Evolutionary conservation across 768 basidiomycete species (phyloP), one percentile per base, ranked within the genome.

Genomic region (Suillus luteus): DNA sequence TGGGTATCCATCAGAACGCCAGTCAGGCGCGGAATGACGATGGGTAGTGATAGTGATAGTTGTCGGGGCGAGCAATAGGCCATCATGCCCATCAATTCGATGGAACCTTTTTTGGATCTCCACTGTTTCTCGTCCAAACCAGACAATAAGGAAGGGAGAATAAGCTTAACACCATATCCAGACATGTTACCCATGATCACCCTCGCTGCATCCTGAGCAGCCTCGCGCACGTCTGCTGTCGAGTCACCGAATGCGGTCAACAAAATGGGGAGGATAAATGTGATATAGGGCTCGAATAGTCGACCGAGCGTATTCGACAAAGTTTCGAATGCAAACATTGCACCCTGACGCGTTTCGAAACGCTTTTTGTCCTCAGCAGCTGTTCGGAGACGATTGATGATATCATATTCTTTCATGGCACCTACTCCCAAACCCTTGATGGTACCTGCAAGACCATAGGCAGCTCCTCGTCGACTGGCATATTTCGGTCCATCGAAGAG

Each of bases 101-200:
- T 98, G 8, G 96, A 96, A 2, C 96, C 97, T 75, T 93, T 93
- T 80, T 99, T 99, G 1, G 95, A 93, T 15, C 97, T 84, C 97
- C 97, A 99, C 71, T 99, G 96, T 73, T 96, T 98, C 75, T 99
- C 97, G 68, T 99, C 96, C 59, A 99, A 79, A 27, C 95, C 96
- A 44, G 89, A 89, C 11, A 99, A 82, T 24, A 99, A 75, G 2
- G 91, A 90, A 0, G 97, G 96, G 17, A 99, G 78, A 64, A 99
- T 95, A 52, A 95, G 86, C 77, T 99, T 99, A 72, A 99, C 91
- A 41, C 95, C 96, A 73, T 98, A 95, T 1, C 90, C 95, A 17
- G 94, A 96, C 74, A 99, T 83, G 67, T 92, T 92, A 1, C 88
- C 90, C 97, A 99, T 99, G 79, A 99, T 95, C 38, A 95, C 87